These are phyloP conservation scores for Eutrema heterophyllum DNA, from an alignment of 345 rosid genomes.

Conservation along the genomic window DNA sequence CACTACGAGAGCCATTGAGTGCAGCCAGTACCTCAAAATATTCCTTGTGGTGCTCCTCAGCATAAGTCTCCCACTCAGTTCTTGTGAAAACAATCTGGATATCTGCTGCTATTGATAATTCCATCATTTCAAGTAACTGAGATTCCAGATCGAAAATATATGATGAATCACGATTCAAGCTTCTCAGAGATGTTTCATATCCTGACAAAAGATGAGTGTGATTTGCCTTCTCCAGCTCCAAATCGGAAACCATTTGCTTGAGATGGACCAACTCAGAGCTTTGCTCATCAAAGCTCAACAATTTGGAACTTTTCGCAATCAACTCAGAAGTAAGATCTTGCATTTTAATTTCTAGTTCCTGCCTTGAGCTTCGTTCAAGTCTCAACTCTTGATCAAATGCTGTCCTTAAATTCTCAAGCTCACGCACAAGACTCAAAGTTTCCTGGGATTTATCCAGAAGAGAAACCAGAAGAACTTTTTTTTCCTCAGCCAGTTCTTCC, in stretches of 20 bases:
- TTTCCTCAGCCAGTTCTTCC: slow-evolving; percentile 52
- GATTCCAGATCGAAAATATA: slow-evolving; percentile 46
- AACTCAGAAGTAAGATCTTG: slow-evolving; percentile 52
- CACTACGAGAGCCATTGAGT: slow-evolving; percentile 45
- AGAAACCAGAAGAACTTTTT: slow-evolving; percentile 43
- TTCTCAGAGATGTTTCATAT: slow-evolving; percentile 48
- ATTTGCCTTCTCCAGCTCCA: slow-evolving; percentile 60
- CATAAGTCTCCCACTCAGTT: slow-evolving; percentile 48
- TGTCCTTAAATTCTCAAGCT: slow-evolving; percentile 43
- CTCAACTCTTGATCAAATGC: slow-evolving; percentile 40
- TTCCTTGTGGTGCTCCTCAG: slow-evolving; percentile 52
- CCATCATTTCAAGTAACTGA: slow-evolving; percentile 62
- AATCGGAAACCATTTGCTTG: slow-evolving; percentile 47
- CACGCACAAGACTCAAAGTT: slow-evolving; percentile 40
- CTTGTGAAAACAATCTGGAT: slow-evolving; percentile 44
- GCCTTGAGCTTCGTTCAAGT: slow-evolving; percentile 47
- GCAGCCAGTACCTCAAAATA: slow-evolving; percentile 40
- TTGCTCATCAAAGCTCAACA: slow-evolving; percentile 47
- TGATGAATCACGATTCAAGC: slow-evolving; percentile 42
- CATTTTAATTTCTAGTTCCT: slow-evolving; percentile 38
- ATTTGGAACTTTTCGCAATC: slow-evolving; percentile 43
- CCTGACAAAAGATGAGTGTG: slow-evolving; percentile 37
- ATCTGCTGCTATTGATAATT: slow-evolving; percentile 55
- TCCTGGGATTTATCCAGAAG: slow-evolving; percentile 53
- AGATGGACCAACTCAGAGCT: slow-evolving; percentile 52